Evolutionary conservation across 305 asterid species (phyloP).

Genomic region (Andrographis paniculata): DNA sequence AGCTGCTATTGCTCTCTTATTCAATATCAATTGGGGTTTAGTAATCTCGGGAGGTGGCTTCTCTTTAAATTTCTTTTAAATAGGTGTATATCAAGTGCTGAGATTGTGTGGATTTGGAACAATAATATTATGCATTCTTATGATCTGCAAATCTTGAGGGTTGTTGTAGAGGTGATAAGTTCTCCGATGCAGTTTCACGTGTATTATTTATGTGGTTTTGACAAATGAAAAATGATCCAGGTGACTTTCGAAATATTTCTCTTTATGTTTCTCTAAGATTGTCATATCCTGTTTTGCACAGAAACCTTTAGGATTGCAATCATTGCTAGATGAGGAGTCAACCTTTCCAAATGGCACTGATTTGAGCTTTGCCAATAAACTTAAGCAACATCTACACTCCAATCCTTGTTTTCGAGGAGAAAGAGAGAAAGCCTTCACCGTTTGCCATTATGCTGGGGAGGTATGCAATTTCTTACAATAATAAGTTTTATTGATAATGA

Average conservation of each 20-base stretch:
- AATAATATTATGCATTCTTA: too few species aligned
- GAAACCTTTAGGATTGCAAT: conserved; percentile 90
- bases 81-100: conserved; percentile 5
- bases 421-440: conserved; percentile 79
- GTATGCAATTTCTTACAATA: conserved; percentile 30
- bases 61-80: conserved; percentile 3
- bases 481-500: background rate
- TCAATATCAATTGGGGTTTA: background rate
- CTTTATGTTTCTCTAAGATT: conserved; percentile 14
- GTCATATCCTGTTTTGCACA: conserved; percentile 29
- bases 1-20: conserved; percentile 4
- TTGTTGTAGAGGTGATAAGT: background rate
- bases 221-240: background rate
- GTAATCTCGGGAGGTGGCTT: background rate
- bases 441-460: conserved; percentile 97
- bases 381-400: conserved; percentile 78
- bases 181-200: background rate
- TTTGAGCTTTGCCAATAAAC: conserved; percentile 93
- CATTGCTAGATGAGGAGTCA: conserved; percentile 95
- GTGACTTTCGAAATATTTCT: conserved; percentile 8
- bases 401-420: conserved; percentile 84
- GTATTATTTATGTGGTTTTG: background rate
- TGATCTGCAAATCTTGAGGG: too few species aligned
- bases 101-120: background rate
- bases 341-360: conserved; percentile 98